Base-by-base conservation (phyloP, 345 rosid genomes). In the Physaria fendleri region DNA sequence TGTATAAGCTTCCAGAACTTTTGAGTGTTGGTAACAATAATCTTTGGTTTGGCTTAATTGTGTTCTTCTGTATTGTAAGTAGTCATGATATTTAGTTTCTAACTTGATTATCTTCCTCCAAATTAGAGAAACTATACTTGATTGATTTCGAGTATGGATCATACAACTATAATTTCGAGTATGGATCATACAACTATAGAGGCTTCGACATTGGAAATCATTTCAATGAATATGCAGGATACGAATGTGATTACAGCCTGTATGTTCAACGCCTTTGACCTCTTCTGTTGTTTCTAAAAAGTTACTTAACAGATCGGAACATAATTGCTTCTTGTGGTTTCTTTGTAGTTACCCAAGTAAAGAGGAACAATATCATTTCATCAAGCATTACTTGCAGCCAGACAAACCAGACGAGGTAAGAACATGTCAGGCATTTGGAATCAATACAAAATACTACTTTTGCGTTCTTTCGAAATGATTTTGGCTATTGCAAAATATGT, bases 141-240 rank as follows among this genome's bases (percentile, higher is more conserved):
- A 93, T 93, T 52, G 99, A 93, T 77, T 93, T 93, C 47, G 99
- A 89, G 78, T 87, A 93, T 20, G 94, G 95, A 8, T 89, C 99
- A 33, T 89, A 93, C 84, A 89, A 73, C 71, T 87, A 83, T 72
- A 81, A 93, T 77, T 93, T 93, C 47, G 99, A 89, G 78, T 87
- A 93, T 20, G 94, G 95, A 8, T 89, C 99, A 33, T 89, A 93
- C 84, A 89, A 73, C 71, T 87, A 83, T 72, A 81, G 97, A 80
- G 97, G 97, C 65, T 93, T 15, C 44, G 99, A 93, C 75, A 85
- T 93, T 10, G 99, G 97, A 55, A 89, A 89, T 72, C 95, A 89
- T 82, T 89, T 93, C 86, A 84, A 74, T 43, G 99, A 89, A 81
- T 93, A 83, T 65, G 97, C 86, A 35, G 97, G 94, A 78, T 87